Evolutionary conservation across 2,329 filamentous ascomycete species (phyloP), one percentile per base, ranked within the genome.

Genomic region (Diaporthe sp.): DNA sequence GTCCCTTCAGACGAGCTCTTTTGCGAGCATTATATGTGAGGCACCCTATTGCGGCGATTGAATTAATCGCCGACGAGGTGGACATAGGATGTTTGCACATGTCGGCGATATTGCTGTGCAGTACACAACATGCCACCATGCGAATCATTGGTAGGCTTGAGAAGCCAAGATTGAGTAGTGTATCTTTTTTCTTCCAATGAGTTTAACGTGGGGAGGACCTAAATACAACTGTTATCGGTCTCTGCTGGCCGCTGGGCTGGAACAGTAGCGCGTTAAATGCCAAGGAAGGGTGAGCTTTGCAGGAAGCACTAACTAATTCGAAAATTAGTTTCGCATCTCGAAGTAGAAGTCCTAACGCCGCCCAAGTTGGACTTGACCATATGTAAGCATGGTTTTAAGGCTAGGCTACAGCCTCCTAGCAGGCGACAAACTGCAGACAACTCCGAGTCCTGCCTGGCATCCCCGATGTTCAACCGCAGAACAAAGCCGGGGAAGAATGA

Each of bases 91-190:
- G 49, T 10, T 15, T 22, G 13, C n/a, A 15, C 46, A 28, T 42
- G 34, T 70, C 65, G 49, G 65, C 51, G 65, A 51, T 70, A 70
- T 28, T 55, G 46, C 49, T 70, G 34, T 55, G 46, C 49, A 55
- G 34, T 7, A 34, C 42, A 28, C 49, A 19, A 31, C 13, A 39
- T 22, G n/a, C 34, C 19, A 6, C 44, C 9, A 10, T 8, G 13
- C 49, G n/a, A 42, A 19, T 70, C 22, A 55, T 42, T 42, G 34
- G 65, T 28, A 28, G 46, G 17, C n/a, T 15, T 22, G 15, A 42
- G 34, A 28, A 55, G 65, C 65, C 65, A 70, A 55, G 65, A 46
- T 53, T 12, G 6, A 55, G 58, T 15, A 53, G 22, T 17, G 22
- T 25, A n/a, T 12, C 7, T 9, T 37, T 31, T 1, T 39, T 34